Conservation (phyloP, 306 rosid genomes). For the Vigna reflexopilosa region DNA sequence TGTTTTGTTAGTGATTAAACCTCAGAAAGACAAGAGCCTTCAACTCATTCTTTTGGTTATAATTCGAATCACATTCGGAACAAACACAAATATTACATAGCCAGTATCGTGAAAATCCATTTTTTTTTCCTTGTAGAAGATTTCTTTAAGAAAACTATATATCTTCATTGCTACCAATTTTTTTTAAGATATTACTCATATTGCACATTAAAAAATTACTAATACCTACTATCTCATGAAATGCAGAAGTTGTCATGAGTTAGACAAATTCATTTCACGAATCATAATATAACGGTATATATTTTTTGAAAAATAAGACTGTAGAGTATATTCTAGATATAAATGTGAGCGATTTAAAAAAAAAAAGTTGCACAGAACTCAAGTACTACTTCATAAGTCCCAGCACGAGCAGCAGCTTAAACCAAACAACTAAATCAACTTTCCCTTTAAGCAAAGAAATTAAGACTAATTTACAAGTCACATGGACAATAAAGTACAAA, state of each 20-base stretch:
- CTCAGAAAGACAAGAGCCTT: constrained; percentile 7
- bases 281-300: no score
- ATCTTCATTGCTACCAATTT: background rate
- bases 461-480: background rate
- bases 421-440: background rate
- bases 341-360: constrained; percentile 12
- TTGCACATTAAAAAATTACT: background rate
- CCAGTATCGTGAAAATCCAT: background rate
- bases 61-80: background rate
- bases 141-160: background rate
- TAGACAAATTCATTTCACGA: background rate
- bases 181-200: background rate
- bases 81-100: background rate
- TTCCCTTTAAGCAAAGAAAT: constrained; percentile 11
- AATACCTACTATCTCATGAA: background rate
- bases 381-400: background rate
- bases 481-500: constrained; percentile 18
- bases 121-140: background rate
- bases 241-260: background rate
- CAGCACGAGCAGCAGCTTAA: background rate
- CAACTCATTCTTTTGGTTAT: constrained; percentile 2
- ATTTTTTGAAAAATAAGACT: background rate
- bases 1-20: constrained; percentile 14
- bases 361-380: background rate
- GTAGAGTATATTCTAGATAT: background rate